Evolutionary conservation across 371 early-diverging fungal genomes (phyloP).

Genomic region (Synchytrium microbalum): DNA sequence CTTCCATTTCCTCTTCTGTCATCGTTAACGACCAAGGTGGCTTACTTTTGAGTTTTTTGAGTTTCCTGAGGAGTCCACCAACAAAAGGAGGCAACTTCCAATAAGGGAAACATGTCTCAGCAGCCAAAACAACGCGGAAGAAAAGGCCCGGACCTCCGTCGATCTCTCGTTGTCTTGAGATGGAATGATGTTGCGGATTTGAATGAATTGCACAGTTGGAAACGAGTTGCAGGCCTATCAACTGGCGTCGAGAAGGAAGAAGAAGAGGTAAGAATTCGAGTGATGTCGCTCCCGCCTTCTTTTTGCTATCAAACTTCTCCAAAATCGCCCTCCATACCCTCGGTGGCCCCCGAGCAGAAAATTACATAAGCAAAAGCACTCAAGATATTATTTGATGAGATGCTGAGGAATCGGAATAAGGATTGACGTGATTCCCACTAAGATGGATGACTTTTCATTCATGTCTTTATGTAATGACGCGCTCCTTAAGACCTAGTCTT

Average conservation of each 20-base stretch:
- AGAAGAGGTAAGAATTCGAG: constrained; percentile 55
- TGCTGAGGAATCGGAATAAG: background rate
- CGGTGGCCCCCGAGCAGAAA: too few species aligned
- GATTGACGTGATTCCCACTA: background rate
- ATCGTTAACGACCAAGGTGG: too few species aligned
- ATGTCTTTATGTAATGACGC: background rate
- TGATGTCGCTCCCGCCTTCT: constrained; percentile 6
- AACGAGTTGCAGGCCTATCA: constrained; percentile 36
- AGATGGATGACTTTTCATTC: background rate
- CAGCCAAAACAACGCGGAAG: constrained; percentile 17
- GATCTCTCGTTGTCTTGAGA: constrained; percentile 70
- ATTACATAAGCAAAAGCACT: too few species aligned
- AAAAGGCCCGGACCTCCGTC: constrained; percentile 59
- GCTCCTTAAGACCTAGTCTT: too few species aligned
- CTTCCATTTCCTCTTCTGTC: too few species aligned
- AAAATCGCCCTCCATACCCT: constrained; percentile 9
- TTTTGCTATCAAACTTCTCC: constrained; percentile 13
- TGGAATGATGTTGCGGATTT: constrained; percentile 79
- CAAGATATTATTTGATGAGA: too few species aligned
- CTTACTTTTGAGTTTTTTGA: too few species aligned
- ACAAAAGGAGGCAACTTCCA: too few species aligned
- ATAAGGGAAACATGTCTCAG: background rate
- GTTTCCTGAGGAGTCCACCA: too few species aligned
- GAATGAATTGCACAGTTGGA: constrained; percentile 41
- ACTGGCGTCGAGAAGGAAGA: constrained; percentile 92